A percentile compares a stretch with the other conserved stretches of the same genome.
phyloP scores from a whole-genome alignment of 345 rosid genomes.

The Diplotaxis tenuifolia region DNA sequence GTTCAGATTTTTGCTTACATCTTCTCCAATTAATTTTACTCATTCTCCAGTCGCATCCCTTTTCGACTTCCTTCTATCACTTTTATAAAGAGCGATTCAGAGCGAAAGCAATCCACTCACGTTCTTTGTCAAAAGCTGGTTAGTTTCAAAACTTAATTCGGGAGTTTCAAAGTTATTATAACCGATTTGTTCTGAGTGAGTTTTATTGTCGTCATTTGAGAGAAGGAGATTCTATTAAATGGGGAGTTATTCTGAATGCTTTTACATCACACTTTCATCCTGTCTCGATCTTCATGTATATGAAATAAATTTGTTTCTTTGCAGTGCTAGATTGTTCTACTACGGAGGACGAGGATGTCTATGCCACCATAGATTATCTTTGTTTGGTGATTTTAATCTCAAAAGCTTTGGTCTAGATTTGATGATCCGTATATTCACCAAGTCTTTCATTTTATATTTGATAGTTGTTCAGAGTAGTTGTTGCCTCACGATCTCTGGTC shows the following conservation, averaged over 20 bases:
- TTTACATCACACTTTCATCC: not conserved
- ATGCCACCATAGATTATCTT: not conserved
- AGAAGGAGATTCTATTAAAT: not conserved
- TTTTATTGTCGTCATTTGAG: not conserved
- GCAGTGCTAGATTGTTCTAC: too few relatives aligned
- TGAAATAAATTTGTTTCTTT: too few relatives aligned
- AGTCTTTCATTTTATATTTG: too few relatives aligned
- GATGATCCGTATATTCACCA: not conserved
- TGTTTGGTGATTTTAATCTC: not conserved
- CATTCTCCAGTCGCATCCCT: not conserved
- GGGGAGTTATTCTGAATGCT: not conserved
- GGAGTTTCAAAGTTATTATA: not conserved
- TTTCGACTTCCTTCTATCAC: too few relatives aligned
- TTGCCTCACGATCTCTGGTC: not conserved
- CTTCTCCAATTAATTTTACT: not conserved
- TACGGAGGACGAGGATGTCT: too few relatives aligned
- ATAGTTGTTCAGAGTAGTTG: too few relatives aligned
- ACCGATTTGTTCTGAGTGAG: not conserved
- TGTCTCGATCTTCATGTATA: too few relatives aligned
- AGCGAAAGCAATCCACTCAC: not conserved
- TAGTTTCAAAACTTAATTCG: not conserved
- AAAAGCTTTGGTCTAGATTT: not conserved
- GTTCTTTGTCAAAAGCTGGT: not conserved
- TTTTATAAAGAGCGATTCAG: too few relatives aligned
- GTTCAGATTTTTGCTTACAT: not conserved